Evolutionary conservation across 2,329 filamentous ascomycete species (phyloP).

Genomic region (Aspergillus clavatus): DNA sequence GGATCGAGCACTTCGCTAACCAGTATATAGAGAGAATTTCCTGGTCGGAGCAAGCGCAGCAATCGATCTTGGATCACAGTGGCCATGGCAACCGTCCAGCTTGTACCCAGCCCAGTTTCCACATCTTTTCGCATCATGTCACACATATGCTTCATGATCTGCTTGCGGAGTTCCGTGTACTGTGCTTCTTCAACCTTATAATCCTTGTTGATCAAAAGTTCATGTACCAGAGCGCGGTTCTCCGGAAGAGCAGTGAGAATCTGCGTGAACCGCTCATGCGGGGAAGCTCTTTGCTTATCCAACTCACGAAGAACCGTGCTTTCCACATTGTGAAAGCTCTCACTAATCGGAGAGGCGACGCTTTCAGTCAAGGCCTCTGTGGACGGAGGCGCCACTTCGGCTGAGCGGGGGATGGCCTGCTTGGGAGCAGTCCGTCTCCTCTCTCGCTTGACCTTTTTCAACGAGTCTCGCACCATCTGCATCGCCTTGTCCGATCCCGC

Average conservation of each 20-base stretch:
- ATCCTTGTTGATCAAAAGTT: constrained; percentile 60
- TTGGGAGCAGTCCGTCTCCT: constrained; percentile 49
- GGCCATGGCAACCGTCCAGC: constrained; percentile 63
- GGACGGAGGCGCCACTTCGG: constrained; percentile 34
- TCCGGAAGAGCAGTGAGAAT: constrained; percentile 57
- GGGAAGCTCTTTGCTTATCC: constrained; percentile 32
- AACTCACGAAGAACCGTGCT: constrained; percentile 31
- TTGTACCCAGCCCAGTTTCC: constrained; percentile 50
- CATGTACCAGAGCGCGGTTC: constrained; percentile 59
- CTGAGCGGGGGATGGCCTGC: constrained; percentile 55
- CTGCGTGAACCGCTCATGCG: constrained; percentile 43
- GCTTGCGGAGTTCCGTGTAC: constrained; percentile 49
- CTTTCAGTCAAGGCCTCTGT: constrained; percentile 34
- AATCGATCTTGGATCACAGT: constrained; percentile 60
- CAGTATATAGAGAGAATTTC: constrained; percentile 57
- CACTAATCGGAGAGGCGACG: constrained; percentile 37
- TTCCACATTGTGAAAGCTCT: constrained; percentile 37
- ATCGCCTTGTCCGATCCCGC: constrained; percentile 58
- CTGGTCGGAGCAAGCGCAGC: constrained; percentile 54
- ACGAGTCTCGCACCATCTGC: constrained; percentile 55
- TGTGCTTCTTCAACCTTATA: constrained; percentile 53
- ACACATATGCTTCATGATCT: constrained; percentile 56
- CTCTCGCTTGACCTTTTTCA: constrained; percentile 54
- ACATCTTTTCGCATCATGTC: constrained; percentile 56
- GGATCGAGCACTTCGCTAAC: constrained; percentile 59